Conservation (phyloP, 768 basidiomycete genomes). For the Mrakia hoshinonis region DNA sequence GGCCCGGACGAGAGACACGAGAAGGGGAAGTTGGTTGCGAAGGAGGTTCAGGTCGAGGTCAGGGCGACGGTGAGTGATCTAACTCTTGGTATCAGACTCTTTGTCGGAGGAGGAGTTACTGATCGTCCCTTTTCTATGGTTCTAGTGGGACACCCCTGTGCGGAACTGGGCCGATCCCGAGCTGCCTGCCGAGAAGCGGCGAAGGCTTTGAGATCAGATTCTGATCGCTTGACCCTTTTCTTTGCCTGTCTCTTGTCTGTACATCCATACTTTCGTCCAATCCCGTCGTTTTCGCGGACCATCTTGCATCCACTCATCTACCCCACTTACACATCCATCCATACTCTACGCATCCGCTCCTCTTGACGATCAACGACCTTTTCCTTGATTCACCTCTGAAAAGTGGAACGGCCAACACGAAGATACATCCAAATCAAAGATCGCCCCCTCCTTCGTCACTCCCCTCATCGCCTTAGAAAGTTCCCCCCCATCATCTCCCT, state of each 20-base stretch:
- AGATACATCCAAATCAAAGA: too few species aligned
- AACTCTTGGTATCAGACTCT: not conserved
- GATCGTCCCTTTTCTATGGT: not conserved
- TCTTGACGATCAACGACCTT: too few species aligned
- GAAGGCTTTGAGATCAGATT: not conserved
- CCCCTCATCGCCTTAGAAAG: too few species aligned
- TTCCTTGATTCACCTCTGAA: too few species aligned
- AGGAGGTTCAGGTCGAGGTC: slow-evolving; percentile 9
- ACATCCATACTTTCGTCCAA: too few species aligned
- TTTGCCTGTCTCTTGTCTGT: not conserved
- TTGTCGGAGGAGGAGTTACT: not conserved
- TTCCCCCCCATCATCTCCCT: slow-evolving; percentile 9
- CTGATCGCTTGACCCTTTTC: not conserved
- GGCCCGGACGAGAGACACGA: not conserved
- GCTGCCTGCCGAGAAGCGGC: not conserved
- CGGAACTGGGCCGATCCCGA: slow-evolving; percentile 8
- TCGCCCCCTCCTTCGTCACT: too few species aligned
- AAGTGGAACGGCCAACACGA: too few species aligned
- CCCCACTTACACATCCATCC: too few species aligned
- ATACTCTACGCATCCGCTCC: too few species aligned
- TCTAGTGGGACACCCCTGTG: not conserved
- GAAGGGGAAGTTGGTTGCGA: not conserved
- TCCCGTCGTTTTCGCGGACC: too few species aligned
- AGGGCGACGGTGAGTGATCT: slow-evolving; percentile 2
- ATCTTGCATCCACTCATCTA: too few species aligned